phyloP scores from a whole-genome alignment of 2,329 filamentous ascomycete genomes.

The Corynespora cassiicola region DNA sequence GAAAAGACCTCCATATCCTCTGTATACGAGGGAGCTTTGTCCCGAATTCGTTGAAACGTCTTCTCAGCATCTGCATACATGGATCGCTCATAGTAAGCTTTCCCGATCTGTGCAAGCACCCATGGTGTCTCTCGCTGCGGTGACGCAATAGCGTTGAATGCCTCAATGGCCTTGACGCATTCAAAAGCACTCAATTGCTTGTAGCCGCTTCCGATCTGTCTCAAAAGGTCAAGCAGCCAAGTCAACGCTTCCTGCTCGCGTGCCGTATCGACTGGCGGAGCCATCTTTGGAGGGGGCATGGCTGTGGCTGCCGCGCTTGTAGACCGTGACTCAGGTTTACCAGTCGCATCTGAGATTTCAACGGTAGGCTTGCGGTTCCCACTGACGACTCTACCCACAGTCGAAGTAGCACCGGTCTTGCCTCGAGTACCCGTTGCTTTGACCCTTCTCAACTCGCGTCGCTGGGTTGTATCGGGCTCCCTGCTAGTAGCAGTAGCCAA shows the following conservation, averaged over 20 bases:
- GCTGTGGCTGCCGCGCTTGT: conserved; percentile 38
- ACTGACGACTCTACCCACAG: conserved; percentile 85
- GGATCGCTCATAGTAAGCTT: conserved; percentile 89
- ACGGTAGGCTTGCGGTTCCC: conserved; percentile 81
- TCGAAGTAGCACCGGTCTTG: conserved; percentile 68
- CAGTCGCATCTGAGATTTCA: conserved; percentile 72
- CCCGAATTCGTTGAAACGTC: conserved; percentile 79
- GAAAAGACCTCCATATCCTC: conserved; percentile 99
- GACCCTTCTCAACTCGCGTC: conserved; percentile 82
- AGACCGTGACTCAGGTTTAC: conserved; percentile 61
- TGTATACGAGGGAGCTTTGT: conserved; percentile 79
- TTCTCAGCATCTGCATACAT: conserved; percentile 87
- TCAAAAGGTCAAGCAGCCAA: conserved; percentile 80
- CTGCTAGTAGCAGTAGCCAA: conserved; percentile 62
- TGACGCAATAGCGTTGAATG: conserved; percentile 73
- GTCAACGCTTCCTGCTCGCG: conserved; percentile 78
- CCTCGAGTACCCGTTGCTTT: conserved; percentile 75
- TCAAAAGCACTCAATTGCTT: conserved; percentile 79
- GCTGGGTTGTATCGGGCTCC: conserved; percentile 63
- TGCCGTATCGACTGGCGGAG: conserved; percentile 61
- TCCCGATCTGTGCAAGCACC: conserved; percentile 89
- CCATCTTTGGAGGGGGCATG: conserved; percentile 37
- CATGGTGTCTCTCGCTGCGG: conserved; percentile 88
- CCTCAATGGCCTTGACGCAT: conserved; percentile 76
- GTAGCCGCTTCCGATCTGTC: conserved; percentile 82